A percentile compares a stretch with the other conserved stretches of the same genome.
These are phyloP conservation scores for Nicotiana noctiflora DNA, from an alignment of 257 asterid species.

Conservation along the genomic window DNA sequence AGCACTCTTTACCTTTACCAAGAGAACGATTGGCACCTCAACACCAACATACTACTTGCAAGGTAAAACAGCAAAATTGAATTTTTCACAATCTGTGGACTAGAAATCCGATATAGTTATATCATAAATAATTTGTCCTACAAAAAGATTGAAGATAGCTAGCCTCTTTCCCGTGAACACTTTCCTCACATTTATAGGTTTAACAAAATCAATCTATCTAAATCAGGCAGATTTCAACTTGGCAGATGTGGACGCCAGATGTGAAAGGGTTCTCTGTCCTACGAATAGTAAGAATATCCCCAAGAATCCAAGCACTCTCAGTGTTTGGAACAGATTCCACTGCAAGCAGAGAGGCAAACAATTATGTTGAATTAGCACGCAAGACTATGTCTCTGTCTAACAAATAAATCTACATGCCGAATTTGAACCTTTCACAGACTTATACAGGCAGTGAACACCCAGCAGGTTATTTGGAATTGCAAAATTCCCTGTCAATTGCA, in stretches of 20 bases:
- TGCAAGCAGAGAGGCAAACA: constrained; percentile 29
- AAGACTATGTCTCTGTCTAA: neutral
- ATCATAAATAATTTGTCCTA: neutral
- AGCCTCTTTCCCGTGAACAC: neutral
- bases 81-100: neutral
- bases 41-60: neutral
- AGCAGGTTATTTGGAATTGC: neutral
- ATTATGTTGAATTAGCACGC: constrained; percentile 1
- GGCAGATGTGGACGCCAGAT: constrained; percentile 72
- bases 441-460: neutral
- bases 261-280: constrained; percentile 86
- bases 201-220: neutral
- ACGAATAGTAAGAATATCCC: constrained; percentile 81
- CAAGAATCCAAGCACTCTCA: constrained; percentile 78
- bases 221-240: constrained; percentile 76
- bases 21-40: neutral
- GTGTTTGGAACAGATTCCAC: constrained; percentile 88
- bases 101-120: neutral
- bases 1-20: neutral
- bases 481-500: neutral
- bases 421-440: neutral
- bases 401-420: neutral
- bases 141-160: neutral
- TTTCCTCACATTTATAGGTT: neutral
- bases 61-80: neutral